A percentile compares a stretch with the other conserved stretches of the same genome.
Evolutionary conservation across 805 yeast species (phyloP).

Genomic region (Wickerhamomyces rabaulensis): DNA sequence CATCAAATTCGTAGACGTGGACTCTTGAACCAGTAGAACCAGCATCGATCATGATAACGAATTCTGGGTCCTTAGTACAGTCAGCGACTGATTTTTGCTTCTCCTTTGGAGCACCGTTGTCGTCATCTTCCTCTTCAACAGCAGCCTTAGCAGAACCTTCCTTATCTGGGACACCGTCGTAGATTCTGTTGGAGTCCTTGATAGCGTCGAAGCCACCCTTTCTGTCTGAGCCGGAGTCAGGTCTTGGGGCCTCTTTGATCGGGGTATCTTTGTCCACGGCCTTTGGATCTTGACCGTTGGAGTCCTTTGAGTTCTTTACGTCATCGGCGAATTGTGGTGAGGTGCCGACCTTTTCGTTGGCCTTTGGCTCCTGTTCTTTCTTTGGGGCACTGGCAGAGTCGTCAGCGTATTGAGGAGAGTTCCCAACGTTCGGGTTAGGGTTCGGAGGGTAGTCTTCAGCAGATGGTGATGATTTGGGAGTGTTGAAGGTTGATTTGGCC

Average conservation of each 20-base stretch:
- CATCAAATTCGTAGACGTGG: constrained; percentile 88
- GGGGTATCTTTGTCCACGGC: constrained; percentile 22
- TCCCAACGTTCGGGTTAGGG: constrained; percentile 6
- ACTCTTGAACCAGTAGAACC: constrained; percentile 97
- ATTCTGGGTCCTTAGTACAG: constrained; percentile 49
- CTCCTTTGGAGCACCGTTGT: constrained; percentile 11
- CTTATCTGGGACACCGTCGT: constrained; percentile 26
- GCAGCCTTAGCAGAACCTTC: constrained; percentile 7
- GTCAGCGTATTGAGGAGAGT: constrained; percentile 24
- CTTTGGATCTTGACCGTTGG: constrained; percentile 20
- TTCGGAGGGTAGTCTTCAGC: constrained; percentile 12
- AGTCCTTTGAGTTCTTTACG: constrained; percentile 5
- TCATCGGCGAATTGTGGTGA: constrained; percentile 24
- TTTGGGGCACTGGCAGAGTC: constrained; percentile 11
- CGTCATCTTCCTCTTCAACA: constrained; percentile 10
- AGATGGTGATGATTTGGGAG: constrained; percentile 5
- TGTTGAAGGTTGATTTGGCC: constrained; percentile 15
- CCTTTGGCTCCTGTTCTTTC: constrained; percentile 7
- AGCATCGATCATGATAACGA: constrained; percentile 93
- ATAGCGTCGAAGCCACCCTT: constrained; percentile 23
- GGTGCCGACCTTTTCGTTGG: constrained; percentile 3
- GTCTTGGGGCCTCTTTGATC: constrained; percentile 25
- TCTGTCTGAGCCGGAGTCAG: constrained; percentile 11
- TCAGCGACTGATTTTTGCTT: constrained; percentile 12
- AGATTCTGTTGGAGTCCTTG: constrained; percentile 22